These are phyloP conservation scores for Thalassiosira exigua DNA, from an alignment of 352 stramenopile genomes.

Conservation along the genomic window DNA sequence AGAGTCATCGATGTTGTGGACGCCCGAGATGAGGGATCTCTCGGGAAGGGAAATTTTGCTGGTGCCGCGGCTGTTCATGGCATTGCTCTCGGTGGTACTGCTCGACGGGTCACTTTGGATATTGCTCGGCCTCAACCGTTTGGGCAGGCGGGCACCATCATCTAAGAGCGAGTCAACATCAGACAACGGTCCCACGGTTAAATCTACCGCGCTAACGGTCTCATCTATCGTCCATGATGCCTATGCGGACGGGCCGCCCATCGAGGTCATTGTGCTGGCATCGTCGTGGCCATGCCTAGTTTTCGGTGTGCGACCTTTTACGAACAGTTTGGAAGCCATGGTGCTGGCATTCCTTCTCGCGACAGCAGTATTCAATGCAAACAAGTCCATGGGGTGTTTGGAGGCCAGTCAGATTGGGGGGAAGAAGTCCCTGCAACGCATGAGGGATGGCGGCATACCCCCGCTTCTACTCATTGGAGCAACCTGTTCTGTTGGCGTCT, in stretches of 20 bases:
- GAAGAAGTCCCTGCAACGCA: neutral
- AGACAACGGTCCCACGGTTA: neutral
- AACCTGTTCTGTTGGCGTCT: conserved; percentile 69
- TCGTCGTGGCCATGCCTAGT: conserved; percentile 71
- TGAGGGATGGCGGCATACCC: conserved; percentile 11
- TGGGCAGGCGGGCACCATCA: too few species aligned
- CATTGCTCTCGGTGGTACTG: conserved; percentile 65
- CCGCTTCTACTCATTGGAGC: conserved; percentile 51
- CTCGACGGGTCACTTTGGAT: conserved; percentile 73
- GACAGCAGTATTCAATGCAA: conserved; percentile 35
- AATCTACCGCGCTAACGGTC: neutral
- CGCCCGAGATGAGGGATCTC: conserved; percentile 40
- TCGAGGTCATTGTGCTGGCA: conserved; percentile 65
- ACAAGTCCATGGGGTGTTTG: too few species aligned
- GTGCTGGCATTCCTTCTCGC: conserved; percentile 61
- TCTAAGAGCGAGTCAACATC: neutral
- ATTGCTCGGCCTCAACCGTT: conserved; percentile 24
- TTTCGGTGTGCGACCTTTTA: conserved; percentile 73
- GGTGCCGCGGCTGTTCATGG: conserved; percentile 69
- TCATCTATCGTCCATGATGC: neutral
- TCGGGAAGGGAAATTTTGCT: conserved; percentile 70
- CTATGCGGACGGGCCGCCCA: conserved; percentile 23
- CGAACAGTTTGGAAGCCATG: conserved; percentile 77
- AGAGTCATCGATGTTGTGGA: conserved; percentile 6
- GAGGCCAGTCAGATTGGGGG: neutral